Percentiles rank a stretch among this genome's conserved stretches.
Conservation (phyloP, 257 asterid species). For the Solanum megistacrolobum region DNA sequence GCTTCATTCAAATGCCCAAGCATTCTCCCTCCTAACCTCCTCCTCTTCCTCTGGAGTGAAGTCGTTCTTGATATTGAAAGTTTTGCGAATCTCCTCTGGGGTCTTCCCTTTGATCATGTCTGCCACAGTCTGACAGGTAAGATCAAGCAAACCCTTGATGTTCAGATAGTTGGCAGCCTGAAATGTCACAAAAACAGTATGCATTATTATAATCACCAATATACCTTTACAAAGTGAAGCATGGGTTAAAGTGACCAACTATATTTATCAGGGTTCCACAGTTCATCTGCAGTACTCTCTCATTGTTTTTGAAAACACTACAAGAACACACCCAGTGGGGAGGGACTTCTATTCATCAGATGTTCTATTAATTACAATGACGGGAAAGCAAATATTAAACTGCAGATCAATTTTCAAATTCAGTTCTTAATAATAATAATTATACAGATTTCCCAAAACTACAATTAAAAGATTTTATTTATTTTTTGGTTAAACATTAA, state of each 20-base stretch:
- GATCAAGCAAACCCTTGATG: constrained; percentile 55
- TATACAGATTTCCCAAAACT: neutral
- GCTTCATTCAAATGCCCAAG: constrained; percentile 63
- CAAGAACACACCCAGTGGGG: neutral
- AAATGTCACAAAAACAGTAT: neutral
- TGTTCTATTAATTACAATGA: neutral
- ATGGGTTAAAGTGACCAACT: neutral
- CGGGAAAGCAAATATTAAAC: neutral
- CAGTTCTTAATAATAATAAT: too few relatives aligned
- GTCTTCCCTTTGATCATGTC: constrained; percentile 66
- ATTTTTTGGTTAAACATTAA: too few relatives aligned
- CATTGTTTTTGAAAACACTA: neutral
- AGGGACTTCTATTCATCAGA: neutral
- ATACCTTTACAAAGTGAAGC: neutral
- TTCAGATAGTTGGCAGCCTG: constrained; percentile 75
- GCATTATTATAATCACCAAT: neutral
- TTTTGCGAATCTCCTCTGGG: constrained; percentile 56
- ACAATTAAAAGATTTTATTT: neutral
- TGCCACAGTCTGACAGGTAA: constrained; percentile 56
- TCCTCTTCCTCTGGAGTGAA: constrained; percentile 60
- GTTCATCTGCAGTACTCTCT: neutral
- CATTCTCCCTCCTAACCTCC: constrained; percentile 59
- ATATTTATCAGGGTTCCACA: neutral
- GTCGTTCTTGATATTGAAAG: constrained; percentile 55
- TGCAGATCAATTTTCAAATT: neutral